phyloP scores from a whole-genome alignment of 371 early-diverging fungal genomes.

The Mucor irregularis region DNA sequence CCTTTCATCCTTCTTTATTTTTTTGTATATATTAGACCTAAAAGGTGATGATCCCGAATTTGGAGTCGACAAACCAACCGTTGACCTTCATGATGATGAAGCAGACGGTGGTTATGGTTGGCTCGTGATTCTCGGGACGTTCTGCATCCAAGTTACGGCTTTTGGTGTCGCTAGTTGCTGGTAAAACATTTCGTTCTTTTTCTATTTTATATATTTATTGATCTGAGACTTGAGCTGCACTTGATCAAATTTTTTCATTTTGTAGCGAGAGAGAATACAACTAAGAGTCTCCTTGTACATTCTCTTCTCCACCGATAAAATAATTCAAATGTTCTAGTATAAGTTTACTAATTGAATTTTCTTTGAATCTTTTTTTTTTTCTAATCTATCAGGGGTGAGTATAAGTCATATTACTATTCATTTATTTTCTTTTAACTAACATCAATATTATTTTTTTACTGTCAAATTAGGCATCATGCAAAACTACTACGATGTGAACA shows the following conservation, averaged over 20 bases:
- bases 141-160: constrained; percentile 55
- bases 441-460: background rate
- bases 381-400: background rate
- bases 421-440: background rate
- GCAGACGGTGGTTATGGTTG: constrained; percentile 60
- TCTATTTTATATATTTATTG: background rate
- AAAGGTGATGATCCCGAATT: constrained; percentile 7
- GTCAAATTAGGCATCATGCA: constrained; percentile 32
- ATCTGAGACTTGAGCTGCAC: background rate
- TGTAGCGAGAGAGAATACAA: constrained; percentile 7
- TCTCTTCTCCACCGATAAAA: background rate
- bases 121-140: constrained; percentile 57
- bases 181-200: constrained; percentile 19
- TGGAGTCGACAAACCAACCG: constrained; percentile 6
- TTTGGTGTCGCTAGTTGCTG: constrained; percentile 48
- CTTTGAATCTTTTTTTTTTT: background rate
- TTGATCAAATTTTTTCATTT: background rate
- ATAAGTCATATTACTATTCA: background rate
- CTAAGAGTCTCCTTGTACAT: constrained; percentile 4
- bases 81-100: background rate
- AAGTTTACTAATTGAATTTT: background rate
- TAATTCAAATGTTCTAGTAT: too few species aligned
- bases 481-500: constrained; percentile 14
- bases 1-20: constrained; percentile 7
- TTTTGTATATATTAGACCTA: constrained; percentile 2